Evolutionary conservation across 805 yeast species (phyloP), one percentile per base, ranked within the genome.

Genomic region (Cyberlindnera mississippiensis): DNA sequence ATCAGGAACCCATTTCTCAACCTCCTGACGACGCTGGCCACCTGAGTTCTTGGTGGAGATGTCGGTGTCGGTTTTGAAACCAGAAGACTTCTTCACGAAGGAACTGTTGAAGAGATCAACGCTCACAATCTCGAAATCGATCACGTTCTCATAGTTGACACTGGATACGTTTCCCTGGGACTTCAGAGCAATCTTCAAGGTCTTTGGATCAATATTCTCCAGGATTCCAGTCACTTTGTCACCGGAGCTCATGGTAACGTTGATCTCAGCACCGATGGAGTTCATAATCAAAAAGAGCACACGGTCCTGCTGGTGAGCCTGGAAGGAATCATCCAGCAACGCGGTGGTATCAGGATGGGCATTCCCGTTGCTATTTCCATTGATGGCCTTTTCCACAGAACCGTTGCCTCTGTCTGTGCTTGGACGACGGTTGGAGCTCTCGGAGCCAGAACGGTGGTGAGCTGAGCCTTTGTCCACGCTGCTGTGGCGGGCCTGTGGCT

Each of bases 21-120:
- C 51, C 55, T 82, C 89, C 45, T 96, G 76, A 62, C 85, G 93
- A 12, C 56, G 55, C 6, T 53, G 50, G n/a, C 64, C 50, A 6
- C 91, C 26, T 3, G 78, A 12, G 9, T 36, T 17, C 30, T 42
- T 24, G 13, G 37, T 38, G 5, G 57, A 51, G 40, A 93, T 91
- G 59, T 86, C 98, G 2, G 80, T 66, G 62, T 91, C 99, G 1
- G 96, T 93, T 60, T 76, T 80, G 69, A 91, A 91, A 11, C 62
- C 61, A 37, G 22, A 50, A 39, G 28, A 44, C 44, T 22, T 53
- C 38, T 35, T 44, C 17, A 45, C 28, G 38, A 17, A 30, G 2
- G 36, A 20, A 5, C 37, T 41, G 26, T 48, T 48, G 41, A 51
- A 54, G 28, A 67, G 55, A 38, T 62, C 63, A 35, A 64, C 50